A percentile compares a stretch with the other conserved stretches of the same genome.
phyloP scores from a whole-genome alignment of 2,329 filamentous ascomycete species.

The Coniochaeta sp. region DNA sequence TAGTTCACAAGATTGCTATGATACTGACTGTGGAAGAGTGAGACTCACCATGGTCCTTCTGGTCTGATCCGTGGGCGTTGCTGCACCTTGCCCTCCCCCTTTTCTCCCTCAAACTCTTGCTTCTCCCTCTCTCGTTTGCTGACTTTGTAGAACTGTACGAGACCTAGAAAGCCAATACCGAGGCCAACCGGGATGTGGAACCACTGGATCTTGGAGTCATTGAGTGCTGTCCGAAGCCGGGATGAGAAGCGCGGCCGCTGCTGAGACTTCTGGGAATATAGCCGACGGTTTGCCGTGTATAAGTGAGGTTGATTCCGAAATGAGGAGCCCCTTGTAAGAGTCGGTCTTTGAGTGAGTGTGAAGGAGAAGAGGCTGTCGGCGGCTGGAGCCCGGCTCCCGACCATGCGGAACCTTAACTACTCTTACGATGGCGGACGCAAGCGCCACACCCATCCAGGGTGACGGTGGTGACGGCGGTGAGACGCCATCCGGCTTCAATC shows the following conservation, averaged over 20 bases:
- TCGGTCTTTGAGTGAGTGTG: slow-evolving; percentile 1
- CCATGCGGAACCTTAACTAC: neutral
- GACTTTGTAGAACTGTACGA: slow-evolving; percentile 78
- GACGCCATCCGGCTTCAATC: slow-evolving; percentile 36
- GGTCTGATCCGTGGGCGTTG: slow-evolving; percentile 61
- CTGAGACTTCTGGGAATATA: slow-evolving; percentile 34
- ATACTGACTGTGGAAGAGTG: neutral
- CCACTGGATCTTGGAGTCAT: slow-evolving; percentile 65
- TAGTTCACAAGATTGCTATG: slow-evolving; percentile 6
- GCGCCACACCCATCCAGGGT: slow-evolving; percentile 17
- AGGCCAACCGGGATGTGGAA: slow-evolving; percentile 83
- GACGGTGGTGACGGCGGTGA: too few species aligned
- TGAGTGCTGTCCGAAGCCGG: slow-evolving; percentile 41
- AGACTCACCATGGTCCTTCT: slow-evolving; percentile 68
- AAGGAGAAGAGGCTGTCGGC: neutral
- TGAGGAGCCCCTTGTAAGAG: slow-evolving; percentile 9
- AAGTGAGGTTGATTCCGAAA: slow-evolving; percentile 12
- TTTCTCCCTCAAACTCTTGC: slow-evolving; percentile 35
- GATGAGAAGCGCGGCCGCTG: slow-evolving; percentile 44
- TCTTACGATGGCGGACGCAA: slow-evolving; percentile 29
- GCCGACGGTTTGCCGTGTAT: slow-evolving; percentile 15
- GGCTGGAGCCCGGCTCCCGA: neutral
- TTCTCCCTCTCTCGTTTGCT: slow-evolving; percentile 48
- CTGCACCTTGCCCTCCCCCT: slow-evolving; percentile 37
- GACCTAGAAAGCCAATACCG: slow-evolving; percentile 76